Evolutionary conservation across 139 green algal genomes (phyloP), one percentile per base, ranked within the genome.

Genomic region (Nannochloris sp.): DNA sequence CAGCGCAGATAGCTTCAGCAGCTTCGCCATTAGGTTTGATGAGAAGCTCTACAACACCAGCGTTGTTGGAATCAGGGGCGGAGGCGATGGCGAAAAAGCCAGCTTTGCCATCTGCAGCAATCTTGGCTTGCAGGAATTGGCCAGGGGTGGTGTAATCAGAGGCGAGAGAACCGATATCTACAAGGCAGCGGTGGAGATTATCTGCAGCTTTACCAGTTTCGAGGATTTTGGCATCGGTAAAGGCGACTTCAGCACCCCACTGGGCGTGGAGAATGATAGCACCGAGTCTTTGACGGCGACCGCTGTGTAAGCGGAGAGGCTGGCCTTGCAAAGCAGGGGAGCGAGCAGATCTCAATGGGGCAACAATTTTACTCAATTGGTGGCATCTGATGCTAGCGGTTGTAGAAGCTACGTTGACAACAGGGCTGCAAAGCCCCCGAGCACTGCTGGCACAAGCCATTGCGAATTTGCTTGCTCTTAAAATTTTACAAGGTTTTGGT

Each of bases 61-160:
- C 35, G 13, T 77, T 71, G 45, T 77, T 74, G 12, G 9, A 19
- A 32, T 84, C 72, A 31, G 89, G 91, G 1, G 84, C 36, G 0
- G 86, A 96, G 3, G 91, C 87, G 57, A 97, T 95, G 27, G 91
- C 91, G 54, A 95, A 91, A 75, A 95, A 96, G 54, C 87, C 82
- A 15, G 90, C 61, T 78, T 95, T 95, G 66, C 64, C 73, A 31
- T 93, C 88, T 23, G 37, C 63, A 33, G 67, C 73, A 0, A 81
- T 62, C 68, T 87, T 86, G 37, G 83, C 53, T 76, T 87, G 68
- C 33, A 97, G 64, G 66, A 85, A 97, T 72, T 97, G 91, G 0
- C 91, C 91, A 1, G 87, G 73, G 58, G 78, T 89, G 4, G 84
- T 89, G 76, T 95, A 96, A 4, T 61, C 72, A 19, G 67, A 58